phyloP scores from a whole-genome alignment of 202 grass and related monocot genomes.

The Eragrostis tef region DNA sequence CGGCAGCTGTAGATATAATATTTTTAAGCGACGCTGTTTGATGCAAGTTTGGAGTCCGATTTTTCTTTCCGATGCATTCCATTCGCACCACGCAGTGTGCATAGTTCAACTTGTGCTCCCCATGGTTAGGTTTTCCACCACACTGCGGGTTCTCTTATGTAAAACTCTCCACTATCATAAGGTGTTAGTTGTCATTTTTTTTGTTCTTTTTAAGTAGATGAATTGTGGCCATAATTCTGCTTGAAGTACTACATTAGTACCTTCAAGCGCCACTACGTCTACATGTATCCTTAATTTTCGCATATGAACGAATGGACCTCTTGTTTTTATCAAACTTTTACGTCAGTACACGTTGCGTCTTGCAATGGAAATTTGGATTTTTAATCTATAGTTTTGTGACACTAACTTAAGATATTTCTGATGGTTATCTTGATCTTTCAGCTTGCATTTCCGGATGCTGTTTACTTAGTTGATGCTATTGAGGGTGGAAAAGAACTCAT shows the following conservation, averaged over 20 bases:
- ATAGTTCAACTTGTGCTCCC: no score
- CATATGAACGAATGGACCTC: neutral
- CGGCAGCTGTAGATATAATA: no score
- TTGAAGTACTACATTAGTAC: neutral
- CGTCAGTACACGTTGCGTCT: slow-evolving; percentile 22
- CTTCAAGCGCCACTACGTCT: neutral
- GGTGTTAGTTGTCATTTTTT: neutral
- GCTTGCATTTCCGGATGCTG: slow-evolving; percentile 79
- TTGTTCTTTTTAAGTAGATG: neutral
- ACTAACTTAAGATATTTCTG: slow-evolving; percentile 22
- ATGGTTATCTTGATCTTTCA: slow-evolving; percentile 51
- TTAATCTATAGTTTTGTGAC: slow-evolving; percentile 15
- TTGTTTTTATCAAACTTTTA: slow-evolving; percentile 23
- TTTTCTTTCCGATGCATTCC: no score
- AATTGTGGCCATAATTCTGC: neutral
- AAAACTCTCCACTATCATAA: neutral
- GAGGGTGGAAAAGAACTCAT: slow-evolving; percentile 74
- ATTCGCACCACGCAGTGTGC: no score
- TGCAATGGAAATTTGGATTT: neutral
- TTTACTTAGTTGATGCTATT: slow-evolving; percentile 93
- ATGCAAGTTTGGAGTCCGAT: no score
- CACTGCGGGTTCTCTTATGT: no score
- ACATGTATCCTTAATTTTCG: neutral
- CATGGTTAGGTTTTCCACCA: no score
- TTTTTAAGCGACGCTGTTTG: no score